Conservation (phyloP, 495 filamentous ascomycete species). For the Paragyromitra xinjiangensis region DNA sequence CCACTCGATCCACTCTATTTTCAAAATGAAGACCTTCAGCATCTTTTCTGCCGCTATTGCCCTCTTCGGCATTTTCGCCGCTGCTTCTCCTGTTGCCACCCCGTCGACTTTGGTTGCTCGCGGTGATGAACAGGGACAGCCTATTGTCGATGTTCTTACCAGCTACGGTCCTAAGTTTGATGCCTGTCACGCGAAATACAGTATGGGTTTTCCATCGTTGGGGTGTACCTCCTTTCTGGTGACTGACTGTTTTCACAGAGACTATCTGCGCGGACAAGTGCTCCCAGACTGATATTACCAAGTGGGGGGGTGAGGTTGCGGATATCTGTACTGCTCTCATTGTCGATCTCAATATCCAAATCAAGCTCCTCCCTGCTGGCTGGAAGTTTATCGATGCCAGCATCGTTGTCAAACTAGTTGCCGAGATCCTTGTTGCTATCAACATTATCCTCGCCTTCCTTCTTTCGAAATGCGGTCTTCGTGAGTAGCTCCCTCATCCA, state of each 20-base stretch:
- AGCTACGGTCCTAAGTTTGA: conserved; percentile 6
- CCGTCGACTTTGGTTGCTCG: conserved; percentile 5
- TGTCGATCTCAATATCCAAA: background rate
- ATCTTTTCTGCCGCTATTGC: conserved; percentile 16
- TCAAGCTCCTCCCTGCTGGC: background rate
- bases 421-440: background rate
- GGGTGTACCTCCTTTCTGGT: background rate
- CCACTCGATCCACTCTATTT: background rate
- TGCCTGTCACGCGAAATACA: conserved; percentile 18
- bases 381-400: background rate
- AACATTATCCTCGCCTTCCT: conserved; percentile 13
- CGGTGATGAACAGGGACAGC: background rate
- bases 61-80: conserved; percentile 23
- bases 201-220: background rate
- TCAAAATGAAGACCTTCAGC: conserved; percentile 23
- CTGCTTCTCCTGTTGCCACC: conserved; percentile 20
- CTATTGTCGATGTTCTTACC: background rate
- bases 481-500: conserved; percentile 3
- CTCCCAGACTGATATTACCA: background rate
- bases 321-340: background rate
- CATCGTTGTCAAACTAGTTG: background rate
- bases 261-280: background rate
- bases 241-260: background rate
- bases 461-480: conserved; percentile 18
- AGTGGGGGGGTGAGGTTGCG: background rate